Evolutionary conservation across 2,329 filamentous ascomycete genomes (phyloP), one percentile per base, ranked within the genome.

Genomic region (Epicoccum sorghinum): DNA sequence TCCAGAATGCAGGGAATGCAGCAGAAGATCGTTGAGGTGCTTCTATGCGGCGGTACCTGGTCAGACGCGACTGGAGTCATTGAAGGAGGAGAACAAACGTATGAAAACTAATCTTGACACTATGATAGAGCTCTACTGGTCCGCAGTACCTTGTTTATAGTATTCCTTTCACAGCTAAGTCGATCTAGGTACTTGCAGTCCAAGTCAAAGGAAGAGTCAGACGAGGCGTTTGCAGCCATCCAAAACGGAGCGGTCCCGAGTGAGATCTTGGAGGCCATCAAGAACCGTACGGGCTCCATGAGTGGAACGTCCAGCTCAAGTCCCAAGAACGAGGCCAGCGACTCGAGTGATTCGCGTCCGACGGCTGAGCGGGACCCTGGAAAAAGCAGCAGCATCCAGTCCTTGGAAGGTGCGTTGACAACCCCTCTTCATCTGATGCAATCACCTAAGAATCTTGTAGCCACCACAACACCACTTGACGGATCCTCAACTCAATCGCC

Each of bases 71-170:
- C 30, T 42, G 40, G 40, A 25, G 8, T 42, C 40, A 30, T 13
- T 42, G 13, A 42, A 10, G 9, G 25, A 42, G 3, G 14, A 22
- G 7, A 42, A 42, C 4, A 27, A 42, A 22, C 25, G 13, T 14
- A 42, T 42, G 27, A 42, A 42, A 24, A 30, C 3, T n/a, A 27
- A 42, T 7, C 27, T 42, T 9, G 40, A 42, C n/a, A 45, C 32
- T 4, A 36, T 27, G 23, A 37, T 37, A 23, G 42, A 45, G 12
- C 42, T 45, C 23, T 45, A 45, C 32, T 45, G 42, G 42, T 37
- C 7, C 27, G 42, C 18, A 18, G 4, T 7, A 7, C 7, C 12
- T 10, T 6, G 8, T 13, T 7, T 8, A 7, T 13, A 23, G 10
- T 24, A 10, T 7, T 4, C 22, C 13, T 22, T 7, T 14, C 22